Conservation (phyloP, 1,284 basidiomycete species). For the Malassezia psittaci region DNA sequence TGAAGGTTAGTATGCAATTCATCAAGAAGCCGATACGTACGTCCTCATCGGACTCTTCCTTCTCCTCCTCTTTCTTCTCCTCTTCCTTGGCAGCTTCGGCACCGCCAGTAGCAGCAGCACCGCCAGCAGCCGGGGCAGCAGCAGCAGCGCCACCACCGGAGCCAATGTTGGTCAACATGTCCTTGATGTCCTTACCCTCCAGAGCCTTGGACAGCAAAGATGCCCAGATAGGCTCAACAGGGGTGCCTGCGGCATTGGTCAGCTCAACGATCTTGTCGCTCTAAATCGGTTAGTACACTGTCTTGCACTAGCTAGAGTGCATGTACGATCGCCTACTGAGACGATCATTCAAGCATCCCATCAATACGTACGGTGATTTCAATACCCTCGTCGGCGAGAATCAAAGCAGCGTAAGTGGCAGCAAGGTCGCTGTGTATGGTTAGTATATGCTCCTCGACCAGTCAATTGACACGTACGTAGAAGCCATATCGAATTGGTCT, state of each 20-base stretch:
- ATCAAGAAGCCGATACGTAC: background rate
- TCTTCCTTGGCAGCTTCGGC: constrained; percentile 72
- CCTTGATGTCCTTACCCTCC: constrained; percentile 94
- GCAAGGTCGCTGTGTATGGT: constrained; percentile 33
- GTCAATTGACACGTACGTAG: constrained; percentile 8
- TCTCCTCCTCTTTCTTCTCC: constrained; percentile 55
- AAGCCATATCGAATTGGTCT: constrained; percentile 15
- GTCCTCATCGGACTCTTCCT: constrained; percentile 43
- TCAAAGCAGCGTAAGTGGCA: constrained; percentile 63
- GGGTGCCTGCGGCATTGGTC: constrained; percentile 69
- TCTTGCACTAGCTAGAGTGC: no score
- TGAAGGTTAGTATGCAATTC: background rate
- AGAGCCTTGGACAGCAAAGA: constrained; percentile 90
- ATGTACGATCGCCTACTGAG: no score
- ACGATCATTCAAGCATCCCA: background rate
- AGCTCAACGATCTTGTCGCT: constrained; percentile 80
- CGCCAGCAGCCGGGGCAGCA: constrained; percentile 51
- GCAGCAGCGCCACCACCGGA: constrained; percentile 60
- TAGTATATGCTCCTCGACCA: constrained; percentile 1
- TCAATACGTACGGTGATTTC: constrained; percentile 68
- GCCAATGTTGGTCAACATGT: constrained; percentile 81
- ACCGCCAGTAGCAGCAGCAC: constrained; percentile 55
- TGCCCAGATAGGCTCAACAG: constrained; percentile 96
- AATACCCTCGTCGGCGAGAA: constrained; percentile 81
- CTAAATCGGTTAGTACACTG: constrained; percentile 50